Conservation (phyloP, 2,329 filamentous ascomycete genomes). For the Trichoderma sp. region DNA sequence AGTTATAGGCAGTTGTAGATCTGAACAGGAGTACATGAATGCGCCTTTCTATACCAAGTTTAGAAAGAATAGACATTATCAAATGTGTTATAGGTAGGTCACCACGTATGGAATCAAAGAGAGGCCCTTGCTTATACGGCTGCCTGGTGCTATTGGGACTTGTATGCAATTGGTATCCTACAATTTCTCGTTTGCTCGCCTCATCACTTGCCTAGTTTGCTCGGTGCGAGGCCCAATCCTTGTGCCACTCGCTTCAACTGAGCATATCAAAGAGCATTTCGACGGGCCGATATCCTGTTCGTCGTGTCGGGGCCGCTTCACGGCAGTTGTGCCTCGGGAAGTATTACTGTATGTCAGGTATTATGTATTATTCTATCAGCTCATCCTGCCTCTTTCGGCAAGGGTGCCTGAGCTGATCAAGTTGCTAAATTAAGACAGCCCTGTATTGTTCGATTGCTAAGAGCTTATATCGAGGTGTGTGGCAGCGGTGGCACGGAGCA, state of each 20-base stretch:
- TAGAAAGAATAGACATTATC: too few relatives aligned
- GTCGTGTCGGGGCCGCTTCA: background rate
- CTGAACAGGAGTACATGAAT: background rate
- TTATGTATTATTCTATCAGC: background rate
- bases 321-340: background rate
- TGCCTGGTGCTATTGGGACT: background rate
- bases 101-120: background rate
- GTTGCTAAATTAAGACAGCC: slow-evolving; percentile 6
- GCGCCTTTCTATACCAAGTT: background rate
- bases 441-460: background rate
- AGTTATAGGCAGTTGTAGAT: background rate
- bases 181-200: background rate
- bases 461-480: slow-evolving; percentile 5
- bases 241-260: background rate
- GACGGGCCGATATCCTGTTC: background rate
- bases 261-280: background rate
- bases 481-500: background rate
- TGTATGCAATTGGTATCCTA: background rate
- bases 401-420: background rate
- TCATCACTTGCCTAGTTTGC: background rate
- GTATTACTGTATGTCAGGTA: too few relatives aligned
- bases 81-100: background rate
- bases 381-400: background rate
- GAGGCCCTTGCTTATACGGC: background rate
- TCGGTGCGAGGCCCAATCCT: background rate